Evolutionary conservation across 2,329 filamentous ascomycete species (phyloP), one percentile per base, ranked within the genome.

Genomic region (Chaetoscypha palmicola): DNA sequence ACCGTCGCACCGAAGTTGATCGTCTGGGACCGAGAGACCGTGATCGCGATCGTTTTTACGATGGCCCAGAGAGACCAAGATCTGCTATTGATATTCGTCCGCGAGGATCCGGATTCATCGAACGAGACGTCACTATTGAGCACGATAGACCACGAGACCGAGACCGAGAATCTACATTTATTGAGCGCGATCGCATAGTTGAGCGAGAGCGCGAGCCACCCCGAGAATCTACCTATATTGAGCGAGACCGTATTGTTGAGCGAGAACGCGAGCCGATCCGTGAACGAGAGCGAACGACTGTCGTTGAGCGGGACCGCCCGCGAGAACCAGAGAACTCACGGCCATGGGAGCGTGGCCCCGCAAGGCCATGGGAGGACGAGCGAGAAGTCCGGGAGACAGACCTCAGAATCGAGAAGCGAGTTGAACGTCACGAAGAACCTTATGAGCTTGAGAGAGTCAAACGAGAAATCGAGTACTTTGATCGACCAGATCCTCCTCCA

Each of bases 391-490:
- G 52, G 33, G 57, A 58, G 40, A 57, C 54, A 2, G 56, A 58
- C 41, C 34, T 58, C 21, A 54, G 49, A 33, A 46, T 58, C 28
- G 54, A 57, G 46, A 55, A 55, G 35, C 50, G 51, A 3, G 38
- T 50, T 4, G 55, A 58, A 35, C 54, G 52, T 19, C 51, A 53
- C n/a, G 56, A 60, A 11, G 57, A 61, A 28, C 58, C 58, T 11
- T 58, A 57, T 44, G 73, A 80, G 14, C 56, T 79, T 32, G 77
- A 81, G 58, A 71, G 70, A 57, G 79, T 77, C 56, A 73, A 73
- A 55, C 74, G 73, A 59, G 77, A 82, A 58, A 77, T 75, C 2
- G 78, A 82, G 52, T 81, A 79, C 59, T 82, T 74, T 55, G 66
- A 71, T 34, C 71, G 71, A 2, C 66, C 69, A 20, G 67, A 74